Percentiles rank a stretch among this genome's conserved stretches.
Evolutionary conservation across 805 yeast genomes (phyloP).

Genomic region (Candida odintsovae): DNA sequence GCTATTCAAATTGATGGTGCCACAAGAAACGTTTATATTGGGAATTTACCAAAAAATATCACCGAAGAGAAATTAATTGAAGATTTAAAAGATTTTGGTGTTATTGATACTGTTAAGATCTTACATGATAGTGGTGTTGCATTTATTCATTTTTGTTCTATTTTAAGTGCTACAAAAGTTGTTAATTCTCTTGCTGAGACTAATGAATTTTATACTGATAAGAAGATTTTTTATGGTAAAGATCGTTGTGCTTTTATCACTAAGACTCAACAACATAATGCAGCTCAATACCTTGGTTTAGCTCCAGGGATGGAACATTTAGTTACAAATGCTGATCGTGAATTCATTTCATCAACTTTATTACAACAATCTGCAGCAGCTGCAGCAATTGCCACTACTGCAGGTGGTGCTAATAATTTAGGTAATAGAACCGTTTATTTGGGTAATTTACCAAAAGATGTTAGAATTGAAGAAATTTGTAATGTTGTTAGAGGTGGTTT

Average conservation of each 20-base stretch:
- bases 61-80: slow-evolving; percentile 60
- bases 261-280: slow-evolving; percentile 93
- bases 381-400: slow-evolving; percentile 92
- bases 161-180: slow-evolving; percentile 79
- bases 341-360: slow-evolving; percentile 59
- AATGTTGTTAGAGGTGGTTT: slow-evolving; percentile 95
- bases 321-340: slow-evolving; percentile 60
- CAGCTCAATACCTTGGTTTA: slow-evolving; percentile 88
- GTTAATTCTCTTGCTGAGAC: slow-evolving; percentile 67
- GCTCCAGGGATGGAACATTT: slow-evolving; percentile 85
- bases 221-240: slow-evolving; percentile 85
- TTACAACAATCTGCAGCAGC: slow-evolving; percentile 96
- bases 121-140: slow-evolving; percentile 79
- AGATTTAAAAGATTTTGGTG: slow-evolving; percentile 71
- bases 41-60: slow-evolving; percentile 62
- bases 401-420: slow-evolving; percentile 87
- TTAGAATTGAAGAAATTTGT: slow-evolving; percentile 88
- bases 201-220: slow-evolving; percentile 62
- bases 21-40: slow-evolving; percentile 88
- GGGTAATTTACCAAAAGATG: slow-evolving; percentile 84
- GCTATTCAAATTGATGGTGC: slow-evolving; percentile 84
- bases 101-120: slow-evolving; percentile 79
- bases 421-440: slow-evolving; percentile 93
- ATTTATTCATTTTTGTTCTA: slow-evolving; percentile 84
- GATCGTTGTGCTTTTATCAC: slow-evolving; percentile 94